Base-by-base conservation (phyloP, 768 basidiomycete genomes). In the Mycena haematopus region DNA sequence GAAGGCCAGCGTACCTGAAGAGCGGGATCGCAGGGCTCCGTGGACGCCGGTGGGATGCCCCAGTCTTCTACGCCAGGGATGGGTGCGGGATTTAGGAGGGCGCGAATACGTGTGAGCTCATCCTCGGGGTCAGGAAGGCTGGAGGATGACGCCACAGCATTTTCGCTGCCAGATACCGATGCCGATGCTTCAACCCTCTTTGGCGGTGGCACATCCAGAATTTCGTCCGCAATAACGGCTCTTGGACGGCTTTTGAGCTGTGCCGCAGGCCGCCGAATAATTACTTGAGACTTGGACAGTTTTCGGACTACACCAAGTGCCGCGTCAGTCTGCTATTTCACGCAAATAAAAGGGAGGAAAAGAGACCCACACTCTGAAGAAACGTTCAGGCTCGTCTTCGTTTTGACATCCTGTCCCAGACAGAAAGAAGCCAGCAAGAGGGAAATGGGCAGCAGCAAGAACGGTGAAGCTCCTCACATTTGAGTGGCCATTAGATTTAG, bases 31-130 rank as follows among this genome's bases (percentile, higher is more conserved):
- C 86, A 87, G 1, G 84, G 78, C 51, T 79, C 79, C 0, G 76
- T 74, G 0, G 86, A 77, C 51, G 80, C 79, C 0, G 86, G 79
- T 0, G 91, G 90, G 62, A 95, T 91, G 6, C 91, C 93, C 88
- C 91, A 95, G 68, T 93, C 86, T 1, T 77, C 78, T 3, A 88
- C 67, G 24, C 86, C 90, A 0, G 84, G 79, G 62, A 92, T 87
- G 1, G 85, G 79, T 19, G 86, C 84, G 5, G 91, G 92, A 13
- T 74, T 77, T 27, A 93, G 76, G 5, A 90, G 75, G 4, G 75
- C 73, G 38, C 89, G 82, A 21, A 92, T 83, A 11, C 74, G 79
- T 9, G 77, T 65, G 1, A 89, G 68, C 63, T 91, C 89, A 63
- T 84, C 82, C 35, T 75, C 70, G 52, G 65, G 71, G 29, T 73